Evolutionary conservation across 768 basidiomycete genomes (phyloP).

Genomic region (Trametes cinnabarina): DNA sequence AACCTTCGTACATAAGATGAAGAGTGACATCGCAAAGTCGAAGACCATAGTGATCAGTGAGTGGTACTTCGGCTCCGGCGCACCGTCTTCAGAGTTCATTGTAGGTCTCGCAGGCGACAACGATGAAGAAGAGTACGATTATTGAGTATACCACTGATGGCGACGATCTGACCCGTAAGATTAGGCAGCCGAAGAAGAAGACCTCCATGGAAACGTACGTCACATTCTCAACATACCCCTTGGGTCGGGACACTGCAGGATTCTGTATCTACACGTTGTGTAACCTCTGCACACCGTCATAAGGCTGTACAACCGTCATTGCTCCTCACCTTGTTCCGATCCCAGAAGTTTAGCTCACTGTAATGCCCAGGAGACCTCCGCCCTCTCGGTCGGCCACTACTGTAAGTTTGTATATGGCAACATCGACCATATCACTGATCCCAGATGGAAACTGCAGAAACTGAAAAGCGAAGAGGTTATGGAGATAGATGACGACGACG

Average conservation of each 20-base stretch:
- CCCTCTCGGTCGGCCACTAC: neutral
- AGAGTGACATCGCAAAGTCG: constrained; percentile 6
- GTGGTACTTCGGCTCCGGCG: neutral
- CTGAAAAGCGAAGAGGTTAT: constrained; percentile 24
- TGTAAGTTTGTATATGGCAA: neutral
- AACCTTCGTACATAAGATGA: neutral
- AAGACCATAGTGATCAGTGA: constrained; percentile 26
- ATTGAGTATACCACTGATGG: neutral
- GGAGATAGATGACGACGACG: constrained; percentile 23
- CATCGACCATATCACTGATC: neutral
- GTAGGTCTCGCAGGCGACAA: constrained; percentile 18
- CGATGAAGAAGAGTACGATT: constrained; percentile 17
- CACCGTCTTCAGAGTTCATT: neutral
- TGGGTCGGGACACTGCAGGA: neutral
- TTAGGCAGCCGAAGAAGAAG: constrained; percentile 2
- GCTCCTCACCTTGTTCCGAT: no score
- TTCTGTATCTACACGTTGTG: no score
- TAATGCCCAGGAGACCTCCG: neutral
- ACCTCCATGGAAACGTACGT: neutral
- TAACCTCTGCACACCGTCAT: no score
- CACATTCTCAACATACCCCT: neutral
- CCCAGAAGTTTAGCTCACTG: neutral
- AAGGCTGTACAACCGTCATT: no score
- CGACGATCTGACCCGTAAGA: neutral
- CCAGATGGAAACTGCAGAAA: constrained; percentile 8